Conservation (phyloP, 768 basidiomycete species). For the Galerina marginata region DNA sequence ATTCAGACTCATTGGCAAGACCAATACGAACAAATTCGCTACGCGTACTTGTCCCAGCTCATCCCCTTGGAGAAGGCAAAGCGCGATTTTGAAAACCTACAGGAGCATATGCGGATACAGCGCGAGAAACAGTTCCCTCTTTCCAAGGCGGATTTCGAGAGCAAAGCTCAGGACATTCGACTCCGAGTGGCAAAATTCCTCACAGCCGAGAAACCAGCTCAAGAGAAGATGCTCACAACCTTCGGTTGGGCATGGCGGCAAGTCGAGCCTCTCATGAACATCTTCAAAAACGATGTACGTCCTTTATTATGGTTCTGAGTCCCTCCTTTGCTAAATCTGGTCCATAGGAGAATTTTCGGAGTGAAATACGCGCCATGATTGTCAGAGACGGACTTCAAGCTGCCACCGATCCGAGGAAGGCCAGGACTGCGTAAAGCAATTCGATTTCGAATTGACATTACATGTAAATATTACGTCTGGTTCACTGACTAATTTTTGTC, state of each 20-base stretch:
- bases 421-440: too few relatives aligned
- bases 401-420: too few relatives aligned
- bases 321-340: not conserved
- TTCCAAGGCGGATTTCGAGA: slow-evolving; percentile 37
- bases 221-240: slow-evolving; percentile 53
- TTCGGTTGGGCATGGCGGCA: slow-evolving; percentile 60
- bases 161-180: slow-evolving; percentile 47
- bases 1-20: slow-evolving; percentile 31
- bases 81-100: slow-evolving; percentile 19
- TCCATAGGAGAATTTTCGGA: too few relatives aligned
- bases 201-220: slow-evolving; percentile 28
- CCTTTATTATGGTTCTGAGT: slow-evolving; percentile 13
- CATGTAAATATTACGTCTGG: too few relatives aligned
- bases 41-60: slow-evolving; percentile 35
- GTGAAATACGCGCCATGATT: too few relatives aligned
- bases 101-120: slow-evolving; percentile 29
- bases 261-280: slow-evolving; percentile 46
- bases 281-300: slow-evolving; percentile 49
- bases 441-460: too few relatives aligned
- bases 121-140: slow-evolving; percentile 39
- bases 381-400: too few relatives aligned
- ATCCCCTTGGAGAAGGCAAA: slow-evolving; percentile 23
- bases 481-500: too few relatives aligned
- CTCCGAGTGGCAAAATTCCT: slow-evolving; percentile 59
- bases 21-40: slow-evolving; percentile 34